These are phyloP conservation scores for Suhomyces prunicola DNA, from an alignment of 805 yeast species.

Conservation along the genomic window DNA sequence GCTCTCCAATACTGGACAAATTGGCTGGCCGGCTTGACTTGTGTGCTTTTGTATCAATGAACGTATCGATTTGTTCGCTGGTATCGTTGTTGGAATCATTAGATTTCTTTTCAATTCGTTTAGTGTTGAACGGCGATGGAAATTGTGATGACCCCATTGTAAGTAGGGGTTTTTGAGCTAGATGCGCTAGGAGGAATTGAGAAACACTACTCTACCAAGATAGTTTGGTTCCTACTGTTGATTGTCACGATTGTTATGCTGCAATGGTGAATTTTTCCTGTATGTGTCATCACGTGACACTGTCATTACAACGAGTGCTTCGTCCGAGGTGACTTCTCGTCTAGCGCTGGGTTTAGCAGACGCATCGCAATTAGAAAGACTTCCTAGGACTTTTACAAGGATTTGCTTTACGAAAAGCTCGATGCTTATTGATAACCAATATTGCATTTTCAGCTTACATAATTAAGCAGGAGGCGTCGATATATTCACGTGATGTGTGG, in stretches of 20 bases:
- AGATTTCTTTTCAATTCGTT: constrained; percentile 4
- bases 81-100: background rate
- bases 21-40: background rate
- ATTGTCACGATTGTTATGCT: background rate
- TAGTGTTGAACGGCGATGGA: constrained; percentile 20
- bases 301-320: background rate
- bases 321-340: background rate
- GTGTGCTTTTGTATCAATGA: background rate
- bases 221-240: background rate
- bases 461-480: background rate
- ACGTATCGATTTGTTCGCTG: background rate
- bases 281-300: background rate
- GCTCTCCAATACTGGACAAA: background rate
- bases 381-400: background rate
- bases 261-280: background rate
- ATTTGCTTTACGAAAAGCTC: background rate
- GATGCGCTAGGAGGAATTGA: background rate
- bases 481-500: background rate
- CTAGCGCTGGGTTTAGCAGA: background rate
- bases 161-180: background rate
- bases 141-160: constrained; percentile 9
- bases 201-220: background rate
- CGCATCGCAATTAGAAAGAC: too few species aligned
- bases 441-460: too few species aligned
- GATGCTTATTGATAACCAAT: too few species aligned